Base-by-base conservation (phyloP, 805 yeast genomes). In the Metschnikowia amazonensis region DNA sequence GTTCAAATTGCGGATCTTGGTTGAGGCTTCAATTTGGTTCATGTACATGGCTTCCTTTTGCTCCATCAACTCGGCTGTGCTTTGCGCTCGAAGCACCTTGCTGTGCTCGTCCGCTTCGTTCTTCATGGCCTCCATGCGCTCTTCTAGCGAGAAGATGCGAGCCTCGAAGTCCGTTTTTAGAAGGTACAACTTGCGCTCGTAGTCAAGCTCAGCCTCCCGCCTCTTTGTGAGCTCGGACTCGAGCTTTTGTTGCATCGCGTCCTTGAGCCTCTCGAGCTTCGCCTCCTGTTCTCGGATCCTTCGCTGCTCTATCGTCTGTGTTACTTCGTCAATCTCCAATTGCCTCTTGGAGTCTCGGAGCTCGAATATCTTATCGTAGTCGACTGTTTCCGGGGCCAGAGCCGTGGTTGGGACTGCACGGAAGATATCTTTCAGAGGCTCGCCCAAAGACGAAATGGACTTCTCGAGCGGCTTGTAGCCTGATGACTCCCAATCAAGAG, bases 161-260 rank as follows among this genome's bases (percentile, higher is more conserved):
- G 50, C 51, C 36, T 49, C 50, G 23, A 34, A 40, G 7, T 38
- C 50, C 23, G 16, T 28, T 36, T 39, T 36, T 13, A 46, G 36
- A n/a, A 44, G 29, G 20, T 46, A 38, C 9, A 49, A 28, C 23
- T 46, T 44, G 17, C 51, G 48, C 48, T 49, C 51, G 32, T 46
- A 47, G 13, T 44, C 33, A 18, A 39, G 41, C 24, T 27, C 31
- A 24, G 43, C 37, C 29, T 16, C 28, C 7, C 30, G 21, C 17
- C 36, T 24, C 25, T 11, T 13, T 13, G 7, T 14, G 14, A 43
- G 45, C 45, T 36, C 42, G 27, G 11, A 29, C 38, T 43, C 42
- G 21, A 45, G 43, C 28, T 36, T 27, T n/a, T 32, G 42, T 11
- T 27, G 34, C 25, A 39, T 29, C 11, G 35, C 18, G 5, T 6